Evolutionary conservation across 2,329 filamentous ascomycete genomes (phyloP).

Genomic region (Lomentospora prolificans): DNA sequence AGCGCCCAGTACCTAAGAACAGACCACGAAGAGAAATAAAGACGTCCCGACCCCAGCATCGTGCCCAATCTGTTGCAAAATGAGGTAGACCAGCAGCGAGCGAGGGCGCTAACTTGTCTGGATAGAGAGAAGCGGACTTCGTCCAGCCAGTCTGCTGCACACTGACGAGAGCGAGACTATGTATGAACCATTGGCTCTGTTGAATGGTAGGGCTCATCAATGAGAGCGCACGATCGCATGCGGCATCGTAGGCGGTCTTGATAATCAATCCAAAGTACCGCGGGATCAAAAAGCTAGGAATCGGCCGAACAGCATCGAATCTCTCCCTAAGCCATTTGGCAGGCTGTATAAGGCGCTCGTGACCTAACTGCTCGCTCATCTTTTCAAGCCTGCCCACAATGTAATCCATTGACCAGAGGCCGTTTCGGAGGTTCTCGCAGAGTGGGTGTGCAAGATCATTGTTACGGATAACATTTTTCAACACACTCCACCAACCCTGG

Average conservation of each 20-base stretch:
- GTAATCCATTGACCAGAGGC: slow-evolving; percentile 88
- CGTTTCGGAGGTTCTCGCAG: slow-evolving; percentile 84
- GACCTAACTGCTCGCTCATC: slow-evolving; percentile 53
- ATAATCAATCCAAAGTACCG: slow-evolving; percentile 88
- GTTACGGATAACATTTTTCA: slow-evolving; percentile 73
- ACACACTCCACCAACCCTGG: slow-evolving; percentile 96
- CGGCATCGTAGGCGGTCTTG: slow-evolving; percentile 77
- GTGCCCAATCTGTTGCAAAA: slow-evolving; percentile 86
- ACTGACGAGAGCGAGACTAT: slow-evolving; percentile 82
- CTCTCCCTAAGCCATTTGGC: slow-evolving; percentile 73
- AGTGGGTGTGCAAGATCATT: slow-evolving; percentile 91
- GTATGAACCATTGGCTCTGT: slow-evolving; percentile 78
- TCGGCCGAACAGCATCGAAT: slow-evolving; percentile 73
- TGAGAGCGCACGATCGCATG: slow-evolving; percentile 66
- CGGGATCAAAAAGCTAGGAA: slow-evolving; percentile 84
- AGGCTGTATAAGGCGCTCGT: slow-evolving; percentile 52
- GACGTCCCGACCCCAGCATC: slow-evolving; percentile 95
- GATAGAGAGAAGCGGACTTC: slow-evolving; percentile 84
- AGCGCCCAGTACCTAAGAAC: slow-evolving; percentile 83
- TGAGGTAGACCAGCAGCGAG: slow-evolving; percentile 89
- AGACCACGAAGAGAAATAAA: slow-evolving; percentile 92
- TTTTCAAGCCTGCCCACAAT: slow-evolving; percentile 68
- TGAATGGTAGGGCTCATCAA: slow-evolving; percentile 70
- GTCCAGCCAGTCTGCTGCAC: slow-evolving; percentile 84
- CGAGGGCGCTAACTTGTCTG: slow-evolving; percentile 71